Conservation (phyloP, 176 grass and related monocot species). For the Zizania latifolia region DNA sequence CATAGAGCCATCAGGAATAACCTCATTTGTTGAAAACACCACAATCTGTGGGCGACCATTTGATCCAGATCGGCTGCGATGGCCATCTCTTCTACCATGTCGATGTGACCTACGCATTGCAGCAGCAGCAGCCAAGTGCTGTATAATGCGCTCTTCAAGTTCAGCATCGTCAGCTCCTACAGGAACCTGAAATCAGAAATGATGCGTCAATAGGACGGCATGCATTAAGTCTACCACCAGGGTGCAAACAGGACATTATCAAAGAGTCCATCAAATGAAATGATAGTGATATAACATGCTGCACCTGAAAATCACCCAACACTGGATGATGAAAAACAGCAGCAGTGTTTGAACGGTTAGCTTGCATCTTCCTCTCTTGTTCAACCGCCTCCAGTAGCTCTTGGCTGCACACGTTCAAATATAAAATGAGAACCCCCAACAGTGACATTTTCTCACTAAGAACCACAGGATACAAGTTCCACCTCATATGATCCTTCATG, state of each 20-base stretch:
- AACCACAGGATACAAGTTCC: constrained; percentile 3
- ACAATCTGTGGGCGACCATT: constrained; percentile 46
- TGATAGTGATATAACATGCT: constrained; percentile 33
- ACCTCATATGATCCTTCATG: constrained; percentile 89
- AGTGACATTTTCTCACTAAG: not conserved
- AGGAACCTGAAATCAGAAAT: constrained; percentile 41
- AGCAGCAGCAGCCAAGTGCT: constrained; percentile 66
- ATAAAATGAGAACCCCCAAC: not conserved
- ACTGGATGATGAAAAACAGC: constrained; percentile 73
- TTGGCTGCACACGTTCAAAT: constrained; percentile 45
- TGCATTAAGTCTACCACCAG: not conserved
- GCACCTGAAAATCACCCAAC: constrained; percentile 85
- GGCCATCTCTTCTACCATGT: constrained; percentile 60
- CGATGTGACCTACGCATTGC: constrained; percentile 61
- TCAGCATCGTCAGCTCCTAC: constrained; percentile 57
- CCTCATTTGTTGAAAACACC: constrained; percentile 42
- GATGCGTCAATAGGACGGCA: not conserved
- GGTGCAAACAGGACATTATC: not conserved
- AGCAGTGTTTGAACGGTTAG: constrained; percentile 34
- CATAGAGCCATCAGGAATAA: constrained; percentile 24
- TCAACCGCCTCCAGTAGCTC: constrained; percentile 90
- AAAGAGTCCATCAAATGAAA: constrained; percentile 15
- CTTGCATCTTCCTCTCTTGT: constrained; percentile 57
- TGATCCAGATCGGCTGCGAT: constrained; percentile 43
- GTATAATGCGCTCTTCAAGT: constrained; percentile 72